Conservation (phyloP, 805 yeast genomes). For the Schizosaccharomyces octosporus region DNA sequence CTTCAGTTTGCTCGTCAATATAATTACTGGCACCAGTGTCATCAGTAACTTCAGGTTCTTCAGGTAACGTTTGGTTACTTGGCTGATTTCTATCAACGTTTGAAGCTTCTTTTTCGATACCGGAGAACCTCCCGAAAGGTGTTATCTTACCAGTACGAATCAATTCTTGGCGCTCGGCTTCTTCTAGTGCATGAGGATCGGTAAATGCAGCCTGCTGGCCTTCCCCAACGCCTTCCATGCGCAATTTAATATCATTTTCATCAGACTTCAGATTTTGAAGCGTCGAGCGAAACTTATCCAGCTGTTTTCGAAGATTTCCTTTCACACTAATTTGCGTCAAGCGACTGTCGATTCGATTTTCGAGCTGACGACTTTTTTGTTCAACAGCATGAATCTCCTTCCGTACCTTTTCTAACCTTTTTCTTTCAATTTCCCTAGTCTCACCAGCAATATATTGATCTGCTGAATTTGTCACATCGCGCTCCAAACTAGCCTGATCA, state of each 20-base stretch:
- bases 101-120: slow-evolving; percentile 23
- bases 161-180: slow-evolving; percentile 53
- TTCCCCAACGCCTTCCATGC: slow-evolving; percentile 22
- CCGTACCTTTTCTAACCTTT: slow-evolving; percentile 44
- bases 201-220: slow-evolving; percentile 23
- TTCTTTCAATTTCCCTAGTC: slow-evolving; percentile 49
- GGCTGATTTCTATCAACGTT: background rate
- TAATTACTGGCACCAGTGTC: no score
- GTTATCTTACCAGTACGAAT: slow-evolving; percentile 81
- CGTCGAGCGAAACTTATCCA: slow-evolving; percentile 27
- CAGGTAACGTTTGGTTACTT: slow-evolving; percentile 7
- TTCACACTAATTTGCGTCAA: slow-evolving; percentile 25
- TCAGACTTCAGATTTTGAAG: slow-evolving; percentile 12
- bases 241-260: slow-evolving; percentile 17
- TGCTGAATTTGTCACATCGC: slow-evolving; percentile 39
- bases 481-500: slow-evolving; percentile 62
- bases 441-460: slow-evolving; percentile 32
- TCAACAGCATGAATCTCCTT: slow-evolving; percentile 16
- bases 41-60: slow-evolving; percentile 8
- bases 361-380: slow-evolving; percentile 23
- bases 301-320: slow-evolving; percentile 38
- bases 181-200: slow-evolving; percentile 31
- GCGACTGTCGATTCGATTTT: slow-evolving; percentile 19
- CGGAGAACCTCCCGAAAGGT: slow-evolving; percentile 57
- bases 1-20: no score